phyloP scores from a whole-genome alignment of 257 asterid species.

The Solanum sejunctum region DNA sequence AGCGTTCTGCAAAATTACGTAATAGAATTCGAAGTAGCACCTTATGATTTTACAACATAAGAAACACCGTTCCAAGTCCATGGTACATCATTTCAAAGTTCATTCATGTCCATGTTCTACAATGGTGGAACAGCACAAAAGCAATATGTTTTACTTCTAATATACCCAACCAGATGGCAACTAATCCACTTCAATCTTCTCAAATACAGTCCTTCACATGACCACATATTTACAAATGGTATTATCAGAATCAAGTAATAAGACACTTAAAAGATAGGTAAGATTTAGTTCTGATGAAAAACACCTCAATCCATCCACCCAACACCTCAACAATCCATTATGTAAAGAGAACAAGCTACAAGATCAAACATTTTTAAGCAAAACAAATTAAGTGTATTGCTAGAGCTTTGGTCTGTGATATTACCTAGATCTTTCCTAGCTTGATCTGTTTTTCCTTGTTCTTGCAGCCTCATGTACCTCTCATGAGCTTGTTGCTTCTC shows the following conservation, averaged over 20 bases:
- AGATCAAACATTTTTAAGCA: neutral
- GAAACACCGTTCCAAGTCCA: neutral
- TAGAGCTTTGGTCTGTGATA: neutral
- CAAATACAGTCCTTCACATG: neutral
- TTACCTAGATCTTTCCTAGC: slow-evolving; percentile 90
- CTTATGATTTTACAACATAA: neutral
- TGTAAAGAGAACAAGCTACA: neutral
- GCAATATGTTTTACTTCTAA: neutral
- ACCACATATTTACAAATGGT: neutral
- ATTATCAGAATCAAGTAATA: neutral
- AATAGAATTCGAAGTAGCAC: neutral
- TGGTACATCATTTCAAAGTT: neutral
- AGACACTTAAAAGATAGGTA: neutral
- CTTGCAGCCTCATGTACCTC: slow-evolving; percentile 95
- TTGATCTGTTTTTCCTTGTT: slow-evolving; percentile 95
- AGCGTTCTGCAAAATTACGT: slow-evolving; percentile 41
- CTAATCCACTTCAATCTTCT: neutral
- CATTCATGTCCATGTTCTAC: neutral
- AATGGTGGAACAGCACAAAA: neutral
- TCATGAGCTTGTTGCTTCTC: slow-evolving; percentile 89
- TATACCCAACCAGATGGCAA: neutral
- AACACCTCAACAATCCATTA: neutral
- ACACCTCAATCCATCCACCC: neutral
- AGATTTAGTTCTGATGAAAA: neutral
- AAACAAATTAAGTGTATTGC: neutral